A percentile compares a stretch with the other conserved stretches of the same genome.
phyloP scores from a whole-genome alignment of 2,329 filamentous ascomycete species.

The Magnaporthiopsis incrustans region DNA sequence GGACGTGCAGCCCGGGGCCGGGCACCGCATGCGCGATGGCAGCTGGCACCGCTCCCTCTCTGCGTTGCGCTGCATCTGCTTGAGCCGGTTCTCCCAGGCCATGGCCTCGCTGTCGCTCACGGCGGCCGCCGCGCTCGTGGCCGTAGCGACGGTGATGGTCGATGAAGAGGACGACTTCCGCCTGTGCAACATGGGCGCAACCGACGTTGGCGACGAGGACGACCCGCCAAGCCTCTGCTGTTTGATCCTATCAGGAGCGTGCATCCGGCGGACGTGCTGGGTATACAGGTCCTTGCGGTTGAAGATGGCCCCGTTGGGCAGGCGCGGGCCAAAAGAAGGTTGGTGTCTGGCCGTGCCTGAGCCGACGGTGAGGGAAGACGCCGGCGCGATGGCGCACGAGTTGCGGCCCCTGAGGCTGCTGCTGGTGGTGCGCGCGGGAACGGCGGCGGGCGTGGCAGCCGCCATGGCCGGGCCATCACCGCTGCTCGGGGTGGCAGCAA shows the following conservation, averaged over 20 bases:
- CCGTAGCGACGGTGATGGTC: slow-evolving; percentile 2
- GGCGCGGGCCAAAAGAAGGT: slow-evolving; percentile 12
- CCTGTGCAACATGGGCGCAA: not conserved
- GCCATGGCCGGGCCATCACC: slow-evolving; percentile 6
- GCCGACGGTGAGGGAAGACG: not conserved
- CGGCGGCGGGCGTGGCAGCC: slow-evolving; percentile 14
- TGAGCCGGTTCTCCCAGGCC: slow-evolving; percentile 46
- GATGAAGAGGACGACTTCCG: slow-evolving; percentile 1
- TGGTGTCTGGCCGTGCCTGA: not conserved
- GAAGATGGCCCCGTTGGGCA: slow-evolving; percentile 55
- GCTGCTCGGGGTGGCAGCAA: not conserved
- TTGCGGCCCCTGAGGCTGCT: slow-evolving; percentile 9
- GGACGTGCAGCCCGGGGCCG: slow-evolving; percentile 48
- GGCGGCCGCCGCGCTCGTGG: not conserved
- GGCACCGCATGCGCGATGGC: slow-evolving; percentile 53
- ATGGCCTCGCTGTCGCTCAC: slow-evolving; percentile 8
- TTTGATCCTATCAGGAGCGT: slow-evolving; percentile 42
- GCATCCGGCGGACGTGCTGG: slow-evolving; percentile 82
- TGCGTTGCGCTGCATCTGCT: slow-evolving; percentile 48
- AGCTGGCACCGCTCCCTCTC: slow-evolving; percentile 49
- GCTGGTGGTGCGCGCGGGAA: slow-evolving; percentile 3
- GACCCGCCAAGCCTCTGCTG: slow-evolving; percentile 18
- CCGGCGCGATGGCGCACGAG: slow-evolving; percentile 4
- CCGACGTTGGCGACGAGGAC: not conserved
- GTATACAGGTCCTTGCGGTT: slow-evolving; percentile 90